phyloP scores from a whole-genome alignment of 2,329 filamentous ascomycete genomes.

The Tricladium varicosporioides region DNA sequence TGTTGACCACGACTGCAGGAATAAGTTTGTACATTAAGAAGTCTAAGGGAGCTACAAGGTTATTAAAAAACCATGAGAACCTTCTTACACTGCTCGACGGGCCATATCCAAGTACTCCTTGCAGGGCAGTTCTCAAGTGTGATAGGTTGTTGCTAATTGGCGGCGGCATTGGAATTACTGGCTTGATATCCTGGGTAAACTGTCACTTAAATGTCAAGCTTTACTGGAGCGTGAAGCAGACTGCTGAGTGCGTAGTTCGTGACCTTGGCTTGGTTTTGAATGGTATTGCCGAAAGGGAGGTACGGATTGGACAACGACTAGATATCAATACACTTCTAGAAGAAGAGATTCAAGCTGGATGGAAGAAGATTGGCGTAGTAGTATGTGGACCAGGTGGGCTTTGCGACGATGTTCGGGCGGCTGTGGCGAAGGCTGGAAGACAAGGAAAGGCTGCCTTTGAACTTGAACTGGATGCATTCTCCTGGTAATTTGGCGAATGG shows the following conservation, averaged over 20 bases:
- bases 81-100: slow-evolving; percentile 41
- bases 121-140: slow-evolving; percentile 28
- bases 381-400: slow-evolving; percentile 34
- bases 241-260: slow-evolving; percentile 29
- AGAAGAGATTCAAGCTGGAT: slow-evolving; percentile 31
- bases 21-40: slow-evolving; percentile 36
- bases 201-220: slow-evolving; percentile 38
- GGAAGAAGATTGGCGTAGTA: slow-evolving; percentile 6
- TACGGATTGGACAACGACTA: slow-evolving; percentile 37
- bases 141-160: slow-evolving; percentile 42
- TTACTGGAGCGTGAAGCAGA: slow-evolving; percentile 36
- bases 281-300: slow-evolving; percentile 34
- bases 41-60: slow-evolving; percentile 36
- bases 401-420: slow-evolving; percentile 40
- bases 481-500: slow-evolving; percentile 19
- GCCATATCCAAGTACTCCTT: slow-evolving; percentile 37
- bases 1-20: background rate
- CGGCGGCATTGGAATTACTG: slow-evolving; percentile 50
- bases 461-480: slow-evolving; percentile 32
- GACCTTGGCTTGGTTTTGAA: slow-evolving; percentile 30
- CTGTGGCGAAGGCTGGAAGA: slow-evolving; percentile 25
- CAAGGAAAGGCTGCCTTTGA: slow-evolving; percentile 21
- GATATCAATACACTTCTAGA: slow-evolving; percentile 33
- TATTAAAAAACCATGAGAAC: slow-evolving; percentile 24
- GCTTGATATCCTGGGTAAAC: slow-evolving; percentile 36